phyloP scores from a whole-genome alignment of 176 grass and related monocot genomes.

The Hordeum vulgare region MorexV3_pseudomolecules_assembly NC_058519.1:643274837-643275336 shows the following conservation, averaged over 20 bases:
- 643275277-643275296: conserved; percentile 11
- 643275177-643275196: conserved; percentile 39
- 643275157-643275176: conserved; percentile 59
- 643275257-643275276: conserved; percentile 36
- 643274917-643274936: conserved; percentile 10
- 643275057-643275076: conserved; percentile 1
- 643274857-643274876: conserved; percentile 61
- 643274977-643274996: conserved; percentile 35
- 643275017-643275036: background rate
- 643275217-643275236: conserved; percentile 39
- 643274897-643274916: conserved; percentile 10
- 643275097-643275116: conserved; percentile 22
- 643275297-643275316: conserved; percentile 34
- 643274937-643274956: background rate
- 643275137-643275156: conserved; percentile 44
- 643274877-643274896: conserved; percentile 38
- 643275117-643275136: conserved; percentile 40
- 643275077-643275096: conserved; percentile 10
- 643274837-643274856: conserved; percentile 39
- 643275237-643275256: conserved; percentile 61
- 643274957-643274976: conserved; percentile 3
- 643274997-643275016: background rate
- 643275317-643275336: conserved; percentile 29
- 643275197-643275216: conserved; percentile 49
- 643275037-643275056: background rate